Evolutionary conservation across 805 yeast genomes (phyloP), one percentile per base, ranked within the genome.

Genomic region (Sugiyamaella lignohabitans): DNA sequence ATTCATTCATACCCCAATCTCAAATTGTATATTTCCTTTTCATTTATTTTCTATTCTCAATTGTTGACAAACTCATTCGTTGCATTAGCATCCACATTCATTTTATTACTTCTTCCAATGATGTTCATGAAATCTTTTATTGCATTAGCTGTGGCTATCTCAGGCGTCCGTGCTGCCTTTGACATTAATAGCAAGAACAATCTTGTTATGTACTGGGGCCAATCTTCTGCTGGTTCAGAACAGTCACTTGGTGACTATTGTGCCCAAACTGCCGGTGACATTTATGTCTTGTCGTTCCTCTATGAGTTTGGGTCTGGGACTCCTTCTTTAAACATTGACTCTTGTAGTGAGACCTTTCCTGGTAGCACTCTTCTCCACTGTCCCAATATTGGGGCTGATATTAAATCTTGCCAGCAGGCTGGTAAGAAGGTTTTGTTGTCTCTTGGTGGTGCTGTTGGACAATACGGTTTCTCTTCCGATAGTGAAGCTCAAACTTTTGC

Each of bases 161-260:
- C 48, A 11, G 34, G 42, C 11, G 48, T 42, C 3, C 27, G 18
- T 3, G 53, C 57, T 3, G 58, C 58, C 2, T 56, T 50, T 23
- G 53, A 54, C 24, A 42, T 53, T 27, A 41, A 48, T 16, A 64
- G 78, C 30, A 70, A 74, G 38, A 59, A 70, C 42, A 82, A 84
- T 55, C 78, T 84, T 37, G 94, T 82, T 22, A 72, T 84, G 6
- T 86, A 86, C 66, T 86, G 95, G 95, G 95, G 95, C 41, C 95
- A 86, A 64, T 74, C 77, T 53, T 78, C 88, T 6, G 79, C 75
- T 17, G 84, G 84, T 4, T 60, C 71, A 8, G 76, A 75, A 53
- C 58, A 69, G 30, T 59, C 65, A 3, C 64, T 79, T 4, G 65
- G 72, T 1, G 65, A 71, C 41, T 86, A 86, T 69, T 87, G 96